These are phyloP conservation scores for Mastigamoeba balamuthi DNA, from an alignment of 78 protist genomes.

Conservation along the genomic window DNA sequence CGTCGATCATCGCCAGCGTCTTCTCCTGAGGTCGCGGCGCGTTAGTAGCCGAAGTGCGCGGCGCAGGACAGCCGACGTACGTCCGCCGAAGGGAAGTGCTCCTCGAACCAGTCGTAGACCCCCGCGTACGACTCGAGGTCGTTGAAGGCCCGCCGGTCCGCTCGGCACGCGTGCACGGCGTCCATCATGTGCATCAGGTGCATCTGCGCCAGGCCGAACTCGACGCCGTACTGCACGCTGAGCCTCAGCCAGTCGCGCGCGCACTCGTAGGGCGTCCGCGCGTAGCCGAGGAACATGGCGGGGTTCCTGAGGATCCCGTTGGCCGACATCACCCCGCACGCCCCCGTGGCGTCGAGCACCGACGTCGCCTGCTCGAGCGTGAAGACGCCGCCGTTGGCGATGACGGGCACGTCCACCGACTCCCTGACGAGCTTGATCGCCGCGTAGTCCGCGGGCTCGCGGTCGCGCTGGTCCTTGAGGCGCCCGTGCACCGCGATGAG, in stretches of 20 bases:
- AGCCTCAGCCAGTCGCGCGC: constrained; percentile 25
- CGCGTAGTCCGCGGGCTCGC: constrained; percentile 45
- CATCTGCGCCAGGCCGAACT: constrained; percentile 1
- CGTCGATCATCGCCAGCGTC: too few relatives aligned
- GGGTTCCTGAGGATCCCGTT: constrained; percentile 70
- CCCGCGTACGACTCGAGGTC: too few relatives aligned
- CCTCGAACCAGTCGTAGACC: too few relatives aligned
- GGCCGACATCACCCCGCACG: constrained; percentile 73
- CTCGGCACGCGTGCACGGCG: constrained; percentile 11
- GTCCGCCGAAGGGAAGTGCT: too few relatives aligned
- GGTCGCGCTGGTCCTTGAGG: constrained; percentile 13
- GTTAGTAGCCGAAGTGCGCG: too few relatives aligned
- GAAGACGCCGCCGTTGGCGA: constrained; percentile 66
- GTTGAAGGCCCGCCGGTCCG: too few relatives aligned
- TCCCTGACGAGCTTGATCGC: constrained; percentile 55
- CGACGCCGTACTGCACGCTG: constrained; percentile 19
- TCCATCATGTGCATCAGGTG: constrained; percentile 49
- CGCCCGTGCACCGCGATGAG: constrained; percentile 80
- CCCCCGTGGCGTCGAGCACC: constrained; percentile 18
- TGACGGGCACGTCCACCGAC: constrained; percentile 45
- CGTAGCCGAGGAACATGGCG: constrained; percentile 47
- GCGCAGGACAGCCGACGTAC: too few relatives aligned
- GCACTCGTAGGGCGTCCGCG: constrained; percentile 35
- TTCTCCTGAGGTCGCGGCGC: too few relatives aligned
- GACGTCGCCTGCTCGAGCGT: constrained; percentile 19